phyloP scores from a whole-genome alignment of 306 rosid species.

The Boehmeria nivea region DNA sequence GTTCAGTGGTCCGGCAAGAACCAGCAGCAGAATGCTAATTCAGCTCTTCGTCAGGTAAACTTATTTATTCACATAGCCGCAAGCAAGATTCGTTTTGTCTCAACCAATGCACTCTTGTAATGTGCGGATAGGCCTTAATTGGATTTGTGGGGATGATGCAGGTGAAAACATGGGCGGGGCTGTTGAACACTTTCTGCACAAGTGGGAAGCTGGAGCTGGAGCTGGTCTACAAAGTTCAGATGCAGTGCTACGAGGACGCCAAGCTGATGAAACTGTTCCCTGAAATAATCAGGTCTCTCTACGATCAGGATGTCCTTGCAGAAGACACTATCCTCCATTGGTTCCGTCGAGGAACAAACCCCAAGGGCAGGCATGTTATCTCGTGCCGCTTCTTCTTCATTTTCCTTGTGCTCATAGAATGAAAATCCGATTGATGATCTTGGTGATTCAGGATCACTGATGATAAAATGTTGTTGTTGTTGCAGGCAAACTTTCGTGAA shows the following conservation, averaged over 20 bases:
- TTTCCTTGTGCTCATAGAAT: not conserved
- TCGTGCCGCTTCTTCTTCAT: not conserved
- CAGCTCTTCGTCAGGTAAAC: conserved; percentile 93
- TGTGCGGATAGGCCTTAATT: too few species aligned
- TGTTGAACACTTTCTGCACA: conserved; percentile 87
- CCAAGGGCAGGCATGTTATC: conserved; percentile 77
- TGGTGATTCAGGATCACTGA: not conserved
- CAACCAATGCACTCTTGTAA: too few species aligned
- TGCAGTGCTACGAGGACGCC: conserved; percentile 99
- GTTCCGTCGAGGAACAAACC: conserved; percentile 90
- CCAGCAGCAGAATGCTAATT: conserved; percentile 98
- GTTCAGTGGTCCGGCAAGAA: conserved; percentile 99
- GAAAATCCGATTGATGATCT: too few species aligned
- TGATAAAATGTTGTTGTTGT: too few species aligned
- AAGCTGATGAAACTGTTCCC: conserved; percentile 97
- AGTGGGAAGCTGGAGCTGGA: conserved; percentile 96
- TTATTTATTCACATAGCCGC: not conserved
- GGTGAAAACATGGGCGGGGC: conserved; percentile 94
- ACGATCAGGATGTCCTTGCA: conserved; percentile 92
- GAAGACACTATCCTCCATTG: conserved; percentile 95
- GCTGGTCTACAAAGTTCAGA: conserved; percentile 94
- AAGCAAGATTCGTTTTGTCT: too few species aligned
- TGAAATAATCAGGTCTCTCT: conserved; percentile 83
- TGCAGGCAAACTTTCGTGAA: conserved; percentile 95
- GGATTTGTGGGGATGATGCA: conserved; percentile 21